Evolutionary conservation across 2,329 filamentous ascomycete species (phyloP).

Genomic region (Lojkania enalia): DNA sequence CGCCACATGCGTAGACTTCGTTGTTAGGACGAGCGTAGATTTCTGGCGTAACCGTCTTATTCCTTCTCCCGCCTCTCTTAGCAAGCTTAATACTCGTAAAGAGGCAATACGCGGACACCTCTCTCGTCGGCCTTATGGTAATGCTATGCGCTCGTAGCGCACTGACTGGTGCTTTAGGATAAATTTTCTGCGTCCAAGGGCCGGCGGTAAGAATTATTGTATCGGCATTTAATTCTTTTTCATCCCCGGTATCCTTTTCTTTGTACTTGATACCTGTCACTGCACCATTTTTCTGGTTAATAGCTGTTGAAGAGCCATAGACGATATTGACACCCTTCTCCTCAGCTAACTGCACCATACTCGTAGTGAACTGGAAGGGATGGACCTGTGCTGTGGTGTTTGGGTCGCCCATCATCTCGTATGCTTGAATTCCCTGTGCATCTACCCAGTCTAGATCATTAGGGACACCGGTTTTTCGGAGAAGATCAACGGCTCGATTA

Average conservation of each 20-base stretch:
- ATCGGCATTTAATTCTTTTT: constrained; percentile 57
- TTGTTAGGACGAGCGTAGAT: constrained; percentile 89
- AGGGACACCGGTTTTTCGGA: constrained; percentile 67
- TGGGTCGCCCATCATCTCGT: constrained; percentile 81
- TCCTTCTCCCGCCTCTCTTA: constrained; percentile 58
- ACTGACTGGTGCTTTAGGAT: constrained; percentile 60
- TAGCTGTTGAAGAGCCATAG: constrained; percentile 68
- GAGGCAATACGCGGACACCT: constrained; percentile 72
- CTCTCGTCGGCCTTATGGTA: constrained; percentile 59
- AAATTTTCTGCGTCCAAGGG: constrained; percentile 62
- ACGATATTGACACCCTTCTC: constrained; percentile 63
- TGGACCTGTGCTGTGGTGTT: constrained; percentile 91
- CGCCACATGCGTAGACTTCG: constrained; percentile 92
- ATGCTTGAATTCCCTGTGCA: constrained; percentile 65
- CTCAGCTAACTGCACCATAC: constrained; percentile 75
- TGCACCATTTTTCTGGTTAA: constrained; percentile 60
- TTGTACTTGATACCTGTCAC: constrained; percentile 67
- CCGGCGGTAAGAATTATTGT: constrained; percentile 64
- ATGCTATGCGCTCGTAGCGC: constrained; percentile 66
- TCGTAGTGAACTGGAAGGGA: constrained; percentile 84
- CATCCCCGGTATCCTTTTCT: constrained; percentile 52
- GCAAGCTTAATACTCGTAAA: constrained; percentile 87
- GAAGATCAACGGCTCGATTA: constrained; percentile 53
- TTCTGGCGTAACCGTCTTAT: constrained; percentile 74
- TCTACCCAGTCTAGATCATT: constrained; percentile 84